A percentile compares a stretch with the other conserved stretches of the same genome.
Evolutionary conservation across 2,329 filamentous ascomycete genomes (phyloP).

Genomic region (Calonectria montana): DNA sequence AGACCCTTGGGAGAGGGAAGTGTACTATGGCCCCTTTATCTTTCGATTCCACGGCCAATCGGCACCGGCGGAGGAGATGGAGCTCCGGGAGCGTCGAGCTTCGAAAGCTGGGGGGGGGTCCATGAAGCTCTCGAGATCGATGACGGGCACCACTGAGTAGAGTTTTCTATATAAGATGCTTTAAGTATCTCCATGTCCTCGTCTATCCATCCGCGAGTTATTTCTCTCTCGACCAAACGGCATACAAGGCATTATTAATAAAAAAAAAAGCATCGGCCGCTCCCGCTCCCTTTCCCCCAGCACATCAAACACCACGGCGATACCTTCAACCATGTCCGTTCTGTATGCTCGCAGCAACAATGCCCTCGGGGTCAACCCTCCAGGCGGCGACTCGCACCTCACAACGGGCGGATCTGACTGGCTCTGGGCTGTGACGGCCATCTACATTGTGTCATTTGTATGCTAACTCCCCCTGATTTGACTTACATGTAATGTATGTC

Average conservation of each 20-base stretch:
- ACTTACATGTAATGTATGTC: neutral
- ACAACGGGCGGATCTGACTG: conserved; percentile 63
- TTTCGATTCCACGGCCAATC: conserved; percentile 4
- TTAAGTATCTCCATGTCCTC: neutral
- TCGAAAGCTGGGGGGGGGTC: neutral
- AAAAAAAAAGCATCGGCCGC: neutral
- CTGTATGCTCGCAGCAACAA: conserved; percentile 57
- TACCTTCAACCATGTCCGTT: conserved; percentile 45
- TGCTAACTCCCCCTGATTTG: conserved; percentile 26
- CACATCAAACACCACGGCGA: neutral
- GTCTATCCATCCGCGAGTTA: neutral
- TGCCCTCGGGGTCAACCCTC: conserved; percentile 60
- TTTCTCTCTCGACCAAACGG: neutral
- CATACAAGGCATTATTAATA: neutral
- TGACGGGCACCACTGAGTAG: neutral
- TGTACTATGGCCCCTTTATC: too few species aligned
- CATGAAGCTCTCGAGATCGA: neutral
- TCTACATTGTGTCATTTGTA: conserved; percentile 61
- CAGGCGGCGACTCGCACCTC: conserved; percentile 47
- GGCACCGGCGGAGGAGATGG: neutral
- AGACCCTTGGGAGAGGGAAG: too few species aligned
- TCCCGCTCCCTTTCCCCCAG: neutral
- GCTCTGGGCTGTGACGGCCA: conserved; percentile 65
- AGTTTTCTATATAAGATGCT: conserved; percentile 5
- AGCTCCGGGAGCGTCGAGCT: neutral